Percentiles rank a stretch among this genome's conserved stretches.
phyloP scores from a whole-genome alignment of 257 asterid species.

The Osmanthus fragrans region DNA sequence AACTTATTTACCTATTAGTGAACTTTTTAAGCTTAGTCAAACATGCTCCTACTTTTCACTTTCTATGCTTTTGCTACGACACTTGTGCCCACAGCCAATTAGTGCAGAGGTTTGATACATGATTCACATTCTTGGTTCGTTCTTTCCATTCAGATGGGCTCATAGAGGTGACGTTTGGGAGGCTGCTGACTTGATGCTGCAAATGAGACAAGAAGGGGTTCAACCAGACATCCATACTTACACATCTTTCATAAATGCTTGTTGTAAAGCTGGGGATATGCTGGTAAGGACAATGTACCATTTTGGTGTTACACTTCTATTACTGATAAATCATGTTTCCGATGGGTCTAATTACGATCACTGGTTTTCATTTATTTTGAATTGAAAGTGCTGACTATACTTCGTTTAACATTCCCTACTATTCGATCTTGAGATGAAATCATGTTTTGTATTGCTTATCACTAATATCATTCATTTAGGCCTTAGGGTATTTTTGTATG shows the following conservation, averaged over 20 bases:
- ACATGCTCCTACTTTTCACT: background rate
- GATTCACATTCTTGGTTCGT: background rate
- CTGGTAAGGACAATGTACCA: slow-evolving; percentile 42
- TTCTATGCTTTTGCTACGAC: background rate
- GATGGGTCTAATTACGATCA: background rate
- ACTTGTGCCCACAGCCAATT: background rate
- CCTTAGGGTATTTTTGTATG: background rate
- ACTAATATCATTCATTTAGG: background rate
- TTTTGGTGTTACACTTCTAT: slow-evolving; percentile 1
- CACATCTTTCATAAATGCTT: slow-evolving; percentile 88
- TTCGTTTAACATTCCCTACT: background rate
- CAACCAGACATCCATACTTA: slow-evolving; percentile 92
- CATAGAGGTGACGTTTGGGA: slow-evolving; percentile 99
- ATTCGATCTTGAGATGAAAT: background rate
- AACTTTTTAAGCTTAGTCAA: background rate
- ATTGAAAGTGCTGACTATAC: background rate
- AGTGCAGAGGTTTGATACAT: background rate
- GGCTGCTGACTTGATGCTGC: slow-evolving; percentile 98
- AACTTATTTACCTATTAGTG: background rate
- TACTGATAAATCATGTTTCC: background rate
- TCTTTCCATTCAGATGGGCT: slow-evolving; percentile 73
- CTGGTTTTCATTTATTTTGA: background rate
- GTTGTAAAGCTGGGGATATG: slow-evolving; percentile 98
- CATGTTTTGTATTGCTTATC: background rate
- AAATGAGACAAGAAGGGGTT: slow-evolving; percentile 88